Evolutionary conservation across 257 asterid genomes (phyloP).

Genomic region (Perilla frutescens): DNA sequence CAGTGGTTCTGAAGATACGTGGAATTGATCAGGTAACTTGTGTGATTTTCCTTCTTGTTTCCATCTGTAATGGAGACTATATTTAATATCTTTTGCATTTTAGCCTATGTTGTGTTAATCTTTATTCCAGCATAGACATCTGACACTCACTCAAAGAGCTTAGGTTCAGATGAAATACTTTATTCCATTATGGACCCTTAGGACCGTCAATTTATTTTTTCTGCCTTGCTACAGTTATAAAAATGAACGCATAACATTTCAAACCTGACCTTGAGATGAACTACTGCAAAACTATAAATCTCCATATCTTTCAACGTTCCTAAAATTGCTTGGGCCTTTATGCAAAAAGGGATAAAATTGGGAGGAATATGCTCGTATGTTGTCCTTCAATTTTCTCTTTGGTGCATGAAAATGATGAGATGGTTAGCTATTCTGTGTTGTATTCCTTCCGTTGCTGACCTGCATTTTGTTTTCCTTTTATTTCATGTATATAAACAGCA

Average conservation of each 20-base stretch:
- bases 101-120: conserved; percentile 1
- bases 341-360: neutral
- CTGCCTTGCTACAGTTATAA: neutral
- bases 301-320: neutral
- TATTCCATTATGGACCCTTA: neutral
- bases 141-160: conserved; percentile 9
- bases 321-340: neutral
- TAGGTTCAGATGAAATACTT: conserved; percentile 2
- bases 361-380: neutral
- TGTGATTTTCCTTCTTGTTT: conserved; percentile 27
- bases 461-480: neutral
- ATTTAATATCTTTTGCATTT: conserved; percentile 8
- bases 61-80: neutral
- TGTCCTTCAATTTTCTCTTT: neutral
- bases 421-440: neutral
- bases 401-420: conserved; percentile 9
- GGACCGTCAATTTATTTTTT: neutral
- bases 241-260: neutral
- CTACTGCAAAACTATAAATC: neutral
- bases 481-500: neutral
- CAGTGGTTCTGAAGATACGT: conserved; percentile 94
- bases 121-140: neutral
- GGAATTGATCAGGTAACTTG: conserved; percentile 95
- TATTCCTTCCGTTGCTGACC: conserved; percentile 15
- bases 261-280: conserved; percentile 2